Evolutionary conservation across 2,329 filamentous ascomycete genomes (phyloP).

Genomic region (Fusarium nematophilum): DNA sequence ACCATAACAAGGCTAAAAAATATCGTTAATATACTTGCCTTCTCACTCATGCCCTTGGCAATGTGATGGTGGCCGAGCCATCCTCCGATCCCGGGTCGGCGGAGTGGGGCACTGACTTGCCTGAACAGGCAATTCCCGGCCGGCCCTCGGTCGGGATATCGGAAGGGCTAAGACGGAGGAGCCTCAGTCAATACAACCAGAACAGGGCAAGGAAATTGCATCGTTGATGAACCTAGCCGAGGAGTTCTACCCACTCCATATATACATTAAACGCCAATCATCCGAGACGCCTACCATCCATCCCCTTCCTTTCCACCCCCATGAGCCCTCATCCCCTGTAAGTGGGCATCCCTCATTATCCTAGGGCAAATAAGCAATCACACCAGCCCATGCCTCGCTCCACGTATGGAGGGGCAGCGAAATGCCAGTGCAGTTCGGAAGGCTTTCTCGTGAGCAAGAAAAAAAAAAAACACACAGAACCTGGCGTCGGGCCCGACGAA

Average conservation of each 20-base stretch:
- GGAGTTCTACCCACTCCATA: conserved; percentile 39
- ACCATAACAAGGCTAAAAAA: too few relatives aligned
- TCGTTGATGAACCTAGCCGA: conserved; percentile 38
- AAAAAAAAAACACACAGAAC: conserved; percentile 27
- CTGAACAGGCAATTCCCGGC: too few relatives aligned
- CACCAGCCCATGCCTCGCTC: conserved; percentile 19
- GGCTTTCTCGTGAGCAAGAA: conserved; percentile 4
- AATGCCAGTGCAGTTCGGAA: background rate
- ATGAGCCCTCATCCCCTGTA: conserved; percentile 26
- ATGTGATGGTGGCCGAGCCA: too few relatives aligned
- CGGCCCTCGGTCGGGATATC: too few relatives aligned
- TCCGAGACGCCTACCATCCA: conserved; percentile 32
- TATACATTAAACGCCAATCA: conserved; percentile 40
- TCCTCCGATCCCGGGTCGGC: too few relatives aligned
- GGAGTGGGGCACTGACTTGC: too few relatives aligned
- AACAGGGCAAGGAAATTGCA: conserved; percentile 34
- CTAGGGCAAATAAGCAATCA: conserved; percentile 26
- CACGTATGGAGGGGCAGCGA: conserved; percentile 4
- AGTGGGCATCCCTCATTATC: conserved; percentile 34
- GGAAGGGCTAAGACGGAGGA: too few relatives aligned
- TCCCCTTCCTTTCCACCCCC: conserved; percentile 29
- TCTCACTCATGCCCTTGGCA: too few relatives aligned
- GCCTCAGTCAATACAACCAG: background rate
- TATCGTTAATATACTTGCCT: too few relatives aligned
- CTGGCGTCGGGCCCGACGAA: conserved; percentile 36